Evolutionary conservation across 441 rosid genomes (phyloP).

Genomic region (Mallotus repandus): DNA sequence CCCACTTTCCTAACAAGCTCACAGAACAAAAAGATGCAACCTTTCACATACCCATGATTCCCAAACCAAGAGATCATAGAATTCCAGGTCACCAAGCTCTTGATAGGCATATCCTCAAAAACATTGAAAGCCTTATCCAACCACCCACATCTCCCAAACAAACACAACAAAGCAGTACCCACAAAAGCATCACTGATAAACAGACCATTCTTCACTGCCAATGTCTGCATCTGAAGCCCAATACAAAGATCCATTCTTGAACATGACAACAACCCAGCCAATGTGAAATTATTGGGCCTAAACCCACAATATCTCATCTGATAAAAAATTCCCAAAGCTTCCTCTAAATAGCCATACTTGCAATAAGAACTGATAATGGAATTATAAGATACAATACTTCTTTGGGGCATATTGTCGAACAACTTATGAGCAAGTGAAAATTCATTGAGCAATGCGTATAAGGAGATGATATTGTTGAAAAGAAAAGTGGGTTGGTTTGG

Average conservation of each 20-base stretch:
- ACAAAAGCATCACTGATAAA: constrained; percentile 57
- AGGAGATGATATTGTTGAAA: constrained; percentile 49
- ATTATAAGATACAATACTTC: constrained; percentile 49
- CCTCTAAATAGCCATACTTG: constrained; percentile 35
- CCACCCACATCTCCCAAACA: constrained; percentile 58
- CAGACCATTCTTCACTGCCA: constrained; percentile 60
- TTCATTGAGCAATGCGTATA: constrained; percentile 34
- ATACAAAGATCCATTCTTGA: constrained; percentile 33
- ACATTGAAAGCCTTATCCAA: constrained; percentile 45
- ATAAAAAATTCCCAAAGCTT: constrained; percentile 41
- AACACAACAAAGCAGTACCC: constrained; percentile 62
- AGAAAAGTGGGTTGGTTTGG: constrained; percentile 48
- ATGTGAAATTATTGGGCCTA: constrained; percentile 48
- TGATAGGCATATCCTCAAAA: constrained; percentile 63
- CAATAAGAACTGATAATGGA: constrained; percentile 48
- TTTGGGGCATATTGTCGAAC: constrained; percentile 65
- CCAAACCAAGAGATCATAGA: constrained; percentile 62
- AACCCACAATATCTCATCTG: constrained; percentile 54
- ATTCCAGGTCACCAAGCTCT: constrained; percentile 75
- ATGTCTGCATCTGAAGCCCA: constrained; percentile 62
- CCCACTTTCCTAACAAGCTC: constrained; percentile 40
- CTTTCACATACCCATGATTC: constrained; percentile 41
- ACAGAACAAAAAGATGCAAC: constrained; percentile 45
- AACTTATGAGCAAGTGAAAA: constrained; percentile 41
- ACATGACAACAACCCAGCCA: constrained; percentile 60